Evolutionary conservation across 345 rosid species (phyloP).

Genomic region (Combretum micranthum): DNA sequence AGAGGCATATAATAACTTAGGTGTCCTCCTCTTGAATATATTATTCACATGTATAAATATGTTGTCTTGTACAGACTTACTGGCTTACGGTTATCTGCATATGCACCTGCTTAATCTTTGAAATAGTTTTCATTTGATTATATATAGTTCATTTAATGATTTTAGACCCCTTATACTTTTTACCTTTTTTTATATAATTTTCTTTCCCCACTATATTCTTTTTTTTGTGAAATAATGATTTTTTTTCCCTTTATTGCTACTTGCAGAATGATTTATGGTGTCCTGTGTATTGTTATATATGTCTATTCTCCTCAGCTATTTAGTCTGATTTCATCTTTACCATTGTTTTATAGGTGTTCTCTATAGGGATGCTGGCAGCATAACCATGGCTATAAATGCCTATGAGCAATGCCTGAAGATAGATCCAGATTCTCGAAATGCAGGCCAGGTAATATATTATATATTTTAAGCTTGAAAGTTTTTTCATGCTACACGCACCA

Average conservation of each 20-base stretch:
- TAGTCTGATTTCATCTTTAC: slow-evolving; percentile 6
- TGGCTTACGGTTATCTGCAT: no score
- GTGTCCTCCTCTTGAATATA: slow-evolving; percentile 24
- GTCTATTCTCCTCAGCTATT: background rate
- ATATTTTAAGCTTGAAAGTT: background rate
- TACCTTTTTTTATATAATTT: no score
- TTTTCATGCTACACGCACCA: background rate
- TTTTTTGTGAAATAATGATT: background rate
- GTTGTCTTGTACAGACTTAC: background rate
- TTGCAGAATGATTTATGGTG: background rate
- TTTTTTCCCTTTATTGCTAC: background rate
- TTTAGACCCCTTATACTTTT: no score
- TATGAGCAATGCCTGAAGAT: slow-evolving; percentile 98
- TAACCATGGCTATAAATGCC: slow-evolving; percentile 72
- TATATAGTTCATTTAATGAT: no score
- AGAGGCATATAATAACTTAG: slow-evolving; percentile 97
- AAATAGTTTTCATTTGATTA: no score
- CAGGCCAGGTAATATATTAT: slow-evolving; percentile 72
- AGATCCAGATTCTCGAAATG: slow-evolving; percentile 99
- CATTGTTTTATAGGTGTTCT: slow-evolving; percentile 67
- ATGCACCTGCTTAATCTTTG: no score
- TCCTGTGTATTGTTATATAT: no score
- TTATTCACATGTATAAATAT: background rate
- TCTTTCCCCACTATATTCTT: no score
- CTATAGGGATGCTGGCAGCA: slow-evolving; percentile 96